Percentiles rank a stretch among this genome's conserved stretches.
Conservation (phyloP, 2,329 filamentous ascomycete genomes). For the Metarhizium sp. region DNA sequence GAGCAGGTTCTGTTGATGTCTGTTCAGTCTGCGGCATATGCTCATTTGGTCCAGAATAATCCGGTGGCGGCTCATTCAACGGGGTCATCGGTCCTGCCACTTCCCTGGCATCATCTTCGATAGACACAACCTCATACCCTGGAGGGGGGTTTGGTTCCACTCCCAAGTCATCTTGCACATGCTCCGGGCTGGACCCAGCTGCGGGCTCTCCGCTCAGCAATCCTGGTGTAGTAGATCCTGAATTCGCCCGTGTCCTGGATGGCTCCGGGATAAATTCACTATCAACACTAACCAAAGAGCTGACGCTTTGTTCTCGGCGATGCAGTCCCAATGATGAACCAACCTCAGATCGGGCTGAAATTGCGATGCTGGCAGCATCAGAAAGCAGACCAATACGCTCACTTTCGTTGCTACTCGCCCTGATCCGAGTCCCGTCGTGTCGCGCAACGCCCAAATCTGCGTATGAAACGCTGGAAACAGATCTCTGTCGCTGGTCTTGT, state of each 20-base stretch:
- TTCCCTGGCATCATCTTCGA: constrained; percentile 29
- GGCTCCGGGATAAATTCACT: constrained; percentile 33
- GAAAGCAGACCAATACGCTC: constrained; percentile 63
- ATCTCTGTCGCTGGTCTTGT: constrained; percentile 51
- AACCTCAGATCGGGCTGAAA: constrained; percentile 23
- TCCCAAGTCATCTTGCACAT: constrained; percentile 41
- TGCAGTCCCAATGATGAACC: constrained; percentile 24
- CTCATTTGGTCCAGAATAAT: constrained; percentile 31
- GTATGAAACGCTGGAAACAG: constrained; percentile 69
- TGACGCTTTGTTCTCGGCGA: constrained; percentile 38
- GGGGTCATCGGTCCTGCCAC: constrained; percentile 30
- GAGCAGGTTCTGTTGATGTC: constrained; percentile 11
- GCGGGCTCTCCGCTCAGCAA: constrained; percentile 21
- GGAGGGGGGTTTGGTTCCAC: constrained; percentile 41
- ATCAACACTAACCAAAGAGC: constrained; percentile 46
- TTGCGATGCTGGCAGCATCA: constrained; percentile 56
- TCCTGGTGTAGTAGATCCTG: constrained; percentile 32
- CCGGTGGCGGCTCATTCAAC: constrained; percentile 39
- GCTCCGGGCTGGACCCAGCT: constrained; percentile 42
- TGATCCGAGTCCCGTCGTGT: constrained; percentile 66
- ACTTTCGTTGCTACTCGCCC: constrained; percentile 64
- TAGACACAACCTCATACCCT: constrained; percentile 42
- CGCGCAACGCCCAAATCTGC: constrained; percentile 66
- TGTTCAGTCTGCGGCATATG: constrained; percentile 18
- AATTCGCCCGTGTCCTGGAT: constrained; percentile 30